Evolutionary conservation across 2,329 filamentous ascomycete species (phyloP).

Genomic region (Pezizomycotina sp.): DNA sequence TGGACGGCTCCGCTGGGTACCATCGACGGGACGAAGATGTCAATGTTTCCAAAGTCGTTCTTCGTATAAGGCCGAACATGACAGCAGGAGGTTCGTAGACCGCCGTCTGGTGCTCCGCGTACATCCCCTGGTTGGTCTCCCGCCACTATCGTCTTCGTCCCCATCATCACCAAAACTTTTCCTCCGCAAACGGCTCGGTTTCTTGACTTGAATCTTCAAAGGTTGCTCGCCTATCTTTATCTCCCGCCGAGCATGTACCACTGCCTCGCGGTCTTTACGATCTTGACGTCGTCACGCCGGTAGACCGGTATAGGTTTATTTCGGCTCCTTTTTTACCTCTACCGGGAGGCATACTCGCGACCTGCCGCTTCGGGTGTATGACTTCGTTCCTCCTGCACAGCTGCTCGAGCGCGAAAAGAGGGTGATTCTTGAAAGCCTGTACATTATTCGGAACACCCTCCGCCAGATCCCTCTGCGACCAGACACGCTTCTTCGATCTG

Average conservation of each 20-base stretch:
- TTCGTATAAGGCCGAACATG: constrained; percentile 49
- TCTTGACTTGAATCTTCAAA: constrained; percentile 57
- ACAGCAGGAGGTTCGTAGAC: constrained; percentile 63
- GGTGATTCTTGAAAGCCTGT: constrained; percentile 74
- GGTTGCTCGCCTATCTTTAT: constrained; percentile 66
- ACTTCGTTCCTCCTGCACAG: constrained; percentile 75
- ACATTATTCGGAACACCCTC: constrained; percentile 80
- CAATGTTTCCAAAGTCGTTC: constrained; percentile 77
- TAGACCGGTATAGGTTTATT: constrained; percentile 48
- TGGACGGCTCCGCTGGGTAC: constrained; percentile 6
- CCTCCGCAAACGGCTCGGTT: constrained; percentile 32
- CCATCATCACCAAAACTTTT: constrained; percentile 19
- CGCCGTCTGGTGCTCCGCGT: constrained; percentile 35
- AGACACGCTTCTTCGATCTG: constrained; percentile 71
- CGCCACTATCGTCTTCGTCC: constrained; percentile 26
- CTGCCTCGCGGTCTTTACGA: constrained; percentile 62
- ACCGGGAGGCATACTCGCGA: constrained; percentile 62
- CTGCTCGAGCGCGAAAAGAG: constrained; percentile 57
- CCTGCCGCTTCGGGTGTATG: constrained; percentile 51
- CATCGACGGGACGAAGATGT: constrained; percentile 16
- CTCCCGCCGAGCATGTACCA: constrained; percentile 83
- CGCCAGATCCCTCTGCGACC: constrained; percentile 47
- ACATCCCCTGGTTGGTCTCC: constrained; percentile 38
- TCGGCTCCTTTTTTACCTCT: constrained; percentile 36
- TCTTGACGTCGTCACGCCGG: constrained; percentile 60